Base-by-base conservation (phyloP, 176 grass and related monocot species). In the Bothriochloa decipiens region DNA sequence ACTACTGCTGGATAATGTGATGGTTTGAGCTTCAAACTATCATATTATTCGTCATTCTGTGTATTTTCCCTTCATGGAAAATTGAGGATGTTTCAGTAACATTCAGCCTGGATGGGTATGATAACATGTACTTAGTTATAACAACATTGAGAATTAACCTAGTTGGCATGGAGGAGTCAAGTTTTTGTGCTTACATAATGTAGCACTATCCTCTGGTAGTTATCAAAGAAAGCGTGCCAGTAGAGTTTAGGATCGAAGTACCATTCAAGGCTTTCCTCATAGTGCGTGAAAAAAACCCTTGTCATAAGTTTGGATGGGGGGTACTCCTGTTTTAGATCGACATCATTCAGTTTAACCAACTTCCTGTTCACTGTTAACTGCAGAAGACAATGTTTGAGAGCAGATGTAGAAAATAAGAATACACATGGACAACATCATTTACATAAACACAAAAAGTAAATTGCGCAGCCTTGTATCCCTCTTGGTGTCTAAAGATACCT, bases 171-270 rank as follows among this genome's bases (percentile, higher is more conserved):
- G 2, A 45, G 42, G 25, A 72, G 10, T 11, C 9, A 72, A 73
- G 20, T 36, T 16, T 49, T 43, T 4, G 18, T 40, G 46, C 70
- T 45, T 74, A 83, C 81, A 75, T 23, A 2, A 58, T 8, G 50
- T 40, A 84, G 82, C 72, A 57, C 72, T 29, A 84, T 72, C 13
- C 82, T 32, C 62, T 85, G 83, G 65, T 85, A 85, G 37, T 85
- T 27, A 23, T 63, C 75, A 43, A 18, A 47, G 52, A 0, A 0
- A 5, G 75, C 6, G 0, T 1, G 0, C 40, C 36, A 7, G 50
- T 7, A 72, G 13, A 15, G 40, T 47, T 85, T 39, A 46, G 26
- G 66, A 79, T 79, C 18, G 2, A 85, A 85, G 52, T 49, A 79
- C 75, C 83, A 79, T 49, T 85, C 75, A 13, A 25, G 13, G 8